Evolutionary conservation across 148 eudicot genomes (phyloP).

Genomic region (Vaccinium macrocarpon): DNA sequence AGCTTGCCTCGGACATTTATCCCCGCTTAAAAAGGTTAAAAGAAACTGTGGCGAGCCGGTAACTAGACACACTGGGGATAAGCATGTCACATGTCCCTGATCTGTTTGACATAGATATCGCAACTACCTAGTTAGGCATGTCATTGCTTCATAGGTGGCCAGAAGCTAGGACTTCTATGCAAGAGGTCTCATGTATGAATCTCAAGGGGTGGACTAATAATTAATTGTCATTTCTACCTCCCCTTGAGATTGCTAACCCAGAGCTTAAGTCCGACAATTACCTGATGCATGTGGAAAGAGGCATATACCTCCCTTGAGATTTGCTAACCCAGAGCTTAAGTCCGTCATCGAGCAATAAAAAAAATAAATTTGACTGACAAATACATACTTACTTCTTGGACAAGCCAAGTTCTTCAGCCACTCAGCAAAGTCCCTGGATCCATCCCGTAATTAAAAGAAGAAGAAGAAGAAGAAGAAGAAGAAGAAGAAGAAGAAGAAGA

Average conservation of each 20-base stretch:
- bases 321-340: no score
- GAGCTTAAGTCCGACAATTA: not conserved
- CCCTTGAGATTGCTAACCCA: not conserved
- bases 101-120: not conserved
- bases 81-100: no score
- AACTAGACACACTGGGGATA: no score
- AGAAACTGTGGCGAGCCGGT: no score
- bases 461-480: no score
- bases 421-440: slow-evolving; percentile 32
- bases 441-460: not conserved
- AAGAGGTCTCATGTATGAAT: no score
- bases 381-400: slow-evolving; percentile 30
- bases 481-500: not conserved
- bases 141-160: not conserved
- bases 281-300: not conserved
- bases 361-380: not conserved
- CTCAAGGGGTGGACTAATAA: not conserved
- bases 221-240: not conserved
- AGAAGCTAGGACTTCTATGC: not conserved
- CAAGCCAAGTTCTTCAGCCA: slow-evolving; percentile 32
- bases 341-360: not conserved
- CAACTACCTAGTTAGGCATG: not conserved
- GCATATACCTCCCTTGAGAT: no score
- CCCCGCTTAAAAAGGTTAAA: not conserved
- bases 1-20: not conserved